Base-by-base conservation (phyloP, 1,139 yeast species). In the Blastobotrys ciferrii region DNA sequence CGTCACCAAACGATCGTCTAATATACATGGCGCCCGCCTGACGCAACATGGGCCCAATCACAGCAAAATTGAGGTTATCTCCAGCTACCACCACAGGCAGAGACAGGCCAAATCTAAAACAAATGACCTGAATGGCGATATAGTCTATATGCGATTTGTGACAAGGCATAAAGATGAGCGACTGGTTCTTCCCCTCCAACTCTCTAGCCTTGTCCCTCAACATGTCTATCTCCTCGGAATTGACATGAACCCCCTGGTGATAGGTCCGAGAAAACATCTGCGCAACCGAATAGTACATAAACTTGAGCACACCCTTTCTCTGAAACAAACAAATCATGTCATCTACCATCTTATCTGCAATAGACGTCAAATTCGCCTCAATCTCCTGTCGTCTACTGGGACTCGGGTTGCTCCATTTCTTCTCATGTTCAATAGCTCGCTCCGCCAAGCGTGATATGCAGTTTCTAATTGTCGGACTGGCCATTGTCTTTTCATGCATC, bases 71-170 rank as follows among this genome's bases (percentile, higher is more conserved):
- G 61, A 82, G 74, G 62, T 82, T 82, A 50, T 82, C 86, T 5
- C 87, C 87, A 1, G 87, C 87, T 46, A 82, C 78, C 2, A 82
- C 85, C 2, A 77, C 67, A 1, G 87, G 87, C 11, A 75, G 65
- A 9, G 84, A 72, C 53, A 82, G 66, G 37, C 81, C 82, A 56
- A 81, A 73, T 37, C 86, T 66, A 56, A 80, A 74, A 50, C 81
- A 72, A 42, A 81, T 68, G 50, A 81, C 70, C 58, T 82, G 87
- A 47, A 82, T 61, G 41, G 82, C 77, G 53, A 82, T 80, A 58
- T 82, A 82, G 63, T 82, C 87, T 41, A 81, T 71, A 59, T 82
- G 87, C 15, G 84, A 78, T 61, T 80, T 81, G 66, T 82, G 87
- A 57, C 83, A 72, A 1, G 76, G 76, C 50, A 73, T 54, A 42